Conservation (phyloP, 805 yeast species). For the Barnettozyma wickerhamii region DNA sequence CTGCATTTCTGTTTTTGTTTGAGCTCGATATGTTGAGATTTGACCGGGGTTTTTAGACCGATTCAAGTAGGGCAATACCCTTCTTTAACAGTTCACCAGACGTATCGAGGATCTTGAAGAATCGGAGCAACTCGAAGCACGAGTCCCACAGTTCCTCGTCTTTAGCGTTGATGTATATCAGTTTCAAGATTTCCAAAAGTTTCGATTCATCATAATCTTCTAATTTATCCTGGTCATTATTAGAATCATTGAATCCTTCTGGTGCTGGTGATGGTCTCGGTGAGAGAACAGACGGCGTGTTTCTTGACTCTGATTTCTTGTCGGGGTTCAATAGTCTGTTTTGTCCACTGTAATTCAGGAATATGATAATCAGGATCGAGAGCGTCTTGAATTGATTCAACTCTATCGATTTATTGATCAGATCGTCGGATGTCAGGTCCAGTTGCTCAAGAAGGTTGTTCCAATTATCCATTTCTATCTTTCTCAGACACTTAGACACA, state of each 20-base stretch:
- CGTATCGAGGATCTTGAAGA: constrained; percentile 26
- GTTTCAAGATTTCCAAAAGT: constrained; percentile 21
- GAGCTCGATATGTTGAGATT: not conserved
- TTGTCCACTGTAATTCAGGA: constrained; percentile 34
- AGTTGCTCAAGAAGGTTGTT: constrained; percentile 34
- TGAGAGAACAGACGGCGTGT: not conserved
- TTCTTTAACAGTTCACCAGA: constrained; percentile 18
- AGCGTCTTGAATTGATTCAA: constrained; percentile 40
- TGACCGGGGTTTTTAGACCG: not conserved
- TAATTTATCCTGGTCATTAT: not conserved
- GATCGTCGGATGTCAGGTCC: constrained; percentile 36
- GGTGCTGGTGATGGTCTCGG: not conserved
- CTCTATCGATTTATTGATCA: constrained; percentile 38
- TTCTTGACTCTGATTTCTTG: not conserved
- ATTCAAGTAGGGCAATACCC: constrained; percentile 8
- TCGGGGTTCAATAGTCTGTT: constrained; percentile 18
- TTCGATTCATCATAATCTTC: constrained; percentile 10
- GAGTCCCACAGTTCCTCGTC: constrained; percentile 29
- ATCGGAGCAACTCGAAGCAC: constrained; percentile 27
- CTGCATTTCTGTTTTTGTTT: not conserved
- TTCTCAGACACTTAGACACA: constrained; percentile 45
- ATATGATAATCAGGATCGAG: constrained; percentile 42
- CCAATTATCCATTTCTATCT: constrained; percentile 49
- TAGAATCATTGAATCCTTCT: constrained; percentile 13
- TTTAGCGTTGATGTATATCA: constrained; percentile 25